Evolutionary conservation across 176 grass and related monocot genomes (phyloP).

Genomic region (Raddia guianensis): DNA sequence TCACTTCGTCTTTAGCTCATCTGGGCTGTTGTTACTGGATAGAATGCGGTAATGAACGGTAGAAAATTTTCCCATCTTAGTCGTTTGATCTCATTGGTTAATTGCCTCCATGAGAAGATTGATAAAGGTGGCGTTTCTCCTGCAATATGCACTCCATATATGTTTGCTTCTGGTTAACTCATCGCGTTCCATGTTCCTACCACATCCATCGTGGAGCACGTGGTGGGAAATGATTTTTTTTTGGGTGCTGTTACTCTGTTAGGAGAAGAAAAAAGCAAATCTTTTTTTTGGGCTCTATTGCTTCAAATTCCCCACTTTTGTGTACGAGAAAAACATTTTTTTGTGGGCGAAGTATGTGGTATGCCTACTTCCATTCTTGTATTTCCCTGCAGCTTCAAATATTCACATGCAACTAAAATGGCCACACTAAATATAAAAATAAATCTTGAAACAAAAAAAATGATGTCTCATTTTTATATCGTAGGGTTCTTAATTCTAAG

Average conservation of each 20-base stretch:
- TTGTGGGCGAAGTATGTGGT: not conserved
- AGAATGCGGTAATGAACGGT: constrained; percentile 2
- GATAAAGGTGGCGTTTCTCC: not conserved
- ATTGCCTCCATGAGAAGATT: not conserved
- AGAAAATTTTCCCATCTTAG: not conserved
- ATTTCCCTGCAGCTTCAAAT: not conserved
- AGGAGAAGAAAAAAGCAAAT: constrained; percentile 27
- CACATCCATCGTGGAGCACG: constrained; percentile 16
- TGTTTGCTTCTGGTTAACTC: constrained; percentile 37
- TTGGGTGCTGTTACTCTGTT: not conserved
- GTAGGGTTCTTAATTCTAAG: not conserved
- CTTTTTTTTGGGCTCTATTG: not conserved
- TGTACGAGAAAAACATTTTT: not conserved
- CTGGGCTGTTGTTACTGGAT: not conserved
- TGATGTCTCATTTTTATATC: not conserved
- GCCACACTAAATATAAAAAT: constrained; percentile 16
- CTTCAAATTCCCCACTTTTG: constrained; percentile 2
- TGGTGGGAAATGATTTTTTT: not conserved
- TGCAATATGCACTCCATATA: not conserved
- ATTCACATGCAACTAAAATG: constrained; percentile 40
- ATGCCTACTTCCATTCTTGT: not conserved
- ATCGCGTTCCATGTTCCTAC: constrained; percentile 18
- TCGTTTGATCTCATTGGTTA: not conserved
- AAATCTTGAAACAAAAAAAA: constrained; percentile 10
- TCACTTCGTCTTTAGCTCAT: not conserved